Evolutionary conservation across 1,284 basidiomycete genomes (phyloP).

Genomic region (Phellopilus nigrolimitatus): DNA sequence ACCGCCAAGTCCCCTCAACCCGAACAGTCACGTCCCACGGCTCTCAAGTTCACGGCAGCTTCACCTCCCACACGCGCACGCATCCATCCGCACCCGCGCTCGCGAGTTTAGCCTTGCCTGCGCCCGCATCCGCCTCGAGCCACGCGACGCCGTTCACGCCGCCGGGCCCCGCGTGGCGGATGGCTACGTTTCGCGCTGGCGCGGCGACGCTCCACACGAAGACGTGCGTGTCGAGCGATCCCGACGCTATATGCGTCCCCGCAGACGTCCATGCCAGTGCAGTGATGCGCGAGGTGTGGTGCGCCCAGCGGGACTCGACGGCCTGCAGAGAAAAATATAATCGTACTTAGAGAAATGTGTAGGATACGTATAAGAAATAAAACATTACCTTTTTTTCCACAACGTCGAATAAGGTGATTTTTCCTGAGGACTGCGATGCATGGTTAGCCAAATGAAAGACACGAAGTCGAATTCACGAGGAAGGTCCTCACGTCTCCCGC

Average conservation of each 20-base stretch:
- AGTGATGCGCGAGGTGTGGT: slow-evolving; percentile 81
- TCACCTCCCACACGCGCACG: slow-evolving; percentile 70
- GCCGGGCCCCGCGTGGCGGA: slow-evolving; percentile 82
- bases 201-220: slow-evolving; percentile 85
- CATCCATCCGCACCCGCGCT: slow-evolving; percentile 84
- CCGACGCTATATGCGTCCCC: slow-evolving; percentile 76
- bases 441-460: not conserved
- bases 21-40: not conserved
- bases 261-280: slow-evolving; percentile 77
- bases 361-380: not conserved
- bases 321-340: slow-evolving; percentile 33
- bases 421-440: slow-evolving; percentile 61
- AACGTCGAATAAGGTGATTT: slow-evolving; percentile 76
- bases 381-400: slow-evolving; percentile 52
- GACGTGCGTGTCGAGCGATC: slow-evolving; percentile 87
- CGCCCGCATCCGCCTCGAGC: slow-evolving; percentile 41
- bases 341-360: slow-evolving; percentile 18
- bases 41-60: slow-evolving; percentile 1
- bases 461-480: slow-evolving; percentile 5
- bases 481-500: slow-evolving; percentile 64
- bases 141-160: slow-evolving; percentile 82
- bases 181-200: slow-evolving; percentile 73
- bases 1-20: not conserved
- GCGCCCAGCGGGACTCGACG: slow-evolving; percentile 79
- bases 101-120: slow-evolving; percentile 48